Percentiles rank a stretch among this genome's conserved stretches.
Conservation (phyloP, 1,139 yeast genomes). For the Kodamaea arcana region DNA sequence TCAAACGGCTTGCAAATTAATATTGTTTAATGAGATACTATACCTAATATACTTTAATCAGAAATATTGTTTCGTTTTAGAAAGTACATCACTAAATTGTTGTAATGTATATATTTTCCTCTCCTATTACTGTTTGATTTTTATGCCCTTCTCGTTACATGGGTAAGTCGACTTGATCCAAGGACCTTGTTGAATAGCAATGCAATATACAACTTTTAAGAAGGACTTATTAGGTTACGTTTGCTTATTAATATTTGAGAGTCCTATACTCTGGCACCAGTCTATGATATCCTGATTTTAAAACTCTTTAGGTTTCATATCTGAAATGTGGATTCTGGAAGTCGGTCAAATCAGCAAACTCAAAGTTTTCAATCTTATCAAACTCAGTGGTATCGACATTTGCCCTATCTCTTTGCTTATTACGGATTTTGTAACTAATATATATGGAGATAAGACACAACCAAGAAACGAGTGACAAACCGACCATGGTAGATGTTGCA, state of each 20-base stretch:
- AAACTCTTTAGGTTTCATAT: constrained; percentile 21
- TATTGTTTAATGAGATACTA: too few relatives aligned
- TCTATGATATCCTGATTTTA: neutral
- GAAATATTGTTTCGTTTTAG: too few relatives aligned
- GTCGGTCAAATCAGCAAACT: constrained; percentile 62
- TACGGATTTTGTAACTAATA: constrained; percentile 23
- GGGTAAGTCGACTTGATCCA: neutral
- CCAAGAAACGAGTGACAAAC: constrained; percentile 32
- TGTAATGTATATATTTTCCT: too few relatives aligned
- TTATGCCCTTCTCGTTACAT: neutral
- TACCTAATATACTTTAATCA: too few relatives aligned
- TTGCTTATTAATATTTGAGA: neutral
- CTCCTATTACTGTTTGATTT: too few relatives aligned
- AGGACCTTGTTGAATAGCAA: neutral
- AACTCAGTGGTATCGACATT: constrained; percentile 15
- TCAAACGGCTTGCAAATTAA: too few relatives aligned
- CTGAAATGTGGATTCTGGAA: constrained; percentile 61
- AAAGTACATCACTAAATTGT: too few relatives aligned
- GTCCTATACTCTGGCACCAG: neutral
- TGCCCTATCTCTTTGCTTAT: constrained; percentile 28
- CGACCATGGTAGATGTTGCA: constrained; percentile 46
- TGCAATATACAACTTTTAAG: too few relatives aligned
- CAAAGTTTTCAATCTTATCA: constrained; percentile 42
- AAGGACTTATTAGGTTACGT: too few relatives aligned
- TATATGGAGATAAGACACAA: constrained; percentile 20